phyloP scores from a whole-genome alignment of 2,329 filamentous ascomycete genomes.

The Stachybotrys chartarum region DNA sequence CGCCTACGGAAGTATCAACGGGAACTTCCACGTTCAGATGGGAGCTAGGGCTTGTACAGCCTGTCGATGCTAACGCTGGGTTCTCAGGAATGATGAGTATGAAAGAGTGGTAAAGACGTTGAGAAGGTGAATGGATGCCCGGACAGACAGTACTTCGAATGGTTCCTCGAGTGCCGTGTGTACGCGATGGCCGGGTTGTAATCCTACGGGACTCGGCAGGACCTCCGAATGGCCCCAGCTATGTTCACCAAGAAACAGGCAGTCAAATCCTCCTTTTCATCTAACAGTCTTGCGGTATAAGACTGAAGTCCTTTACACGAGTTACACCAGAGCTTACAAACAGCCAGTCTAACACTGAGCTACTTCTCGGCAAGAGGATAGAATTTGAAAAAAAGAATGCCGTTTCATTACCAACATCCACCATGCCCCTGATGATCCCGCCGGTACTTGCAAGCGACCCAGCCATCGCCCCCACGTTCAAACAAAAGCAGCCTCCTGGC shows the following conservation, averaged over 20 bases:
- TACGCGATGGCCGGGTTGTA: neutral
- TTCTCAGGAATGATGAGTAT: too few relatives aligned
- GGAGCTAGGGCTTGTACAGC: too few relatives aligned
- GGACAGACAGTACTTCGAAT: neutral
- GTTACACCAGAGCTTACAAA: slow-evolving; percentile 12
- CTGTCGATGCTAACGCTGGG: too few relatives aligned
- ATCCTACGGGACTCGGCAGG: neutral
- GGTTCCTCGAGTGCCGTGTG: neutral
- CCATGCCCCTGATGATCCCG: neutral
- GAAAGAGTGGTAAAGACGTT: too few relatives aligned
- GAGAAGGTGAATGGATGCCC: too few relatives aligned
- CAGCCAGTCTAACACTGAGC: too few relatives aligned
- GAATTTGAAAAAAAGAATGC: too few relatives aligned
- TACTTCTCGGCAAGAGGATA: too few relatives aligned
- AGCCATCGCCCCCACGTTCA: neutral
- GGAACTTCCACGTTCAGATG: too few relatives aligned
- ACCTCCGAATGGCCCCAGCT: neutral
- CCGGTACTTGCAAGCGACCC: neutral
- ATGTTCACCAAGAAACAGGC: neutral
- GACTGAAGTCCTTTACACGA: neutral
- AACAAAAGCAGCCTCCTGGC: neutral
- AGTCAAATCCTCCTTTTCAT: neutral
- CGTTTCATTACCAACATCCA: neutral
- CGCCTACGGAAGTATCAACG: too few relatives aligned
- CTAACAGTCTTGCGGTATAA: neutral